These are phyloP conservation scores for Penicillium brasilianum DNA, from an alignment of 2,329 filamentous ascomycete species.

Conservation along the genomic window DNA sequence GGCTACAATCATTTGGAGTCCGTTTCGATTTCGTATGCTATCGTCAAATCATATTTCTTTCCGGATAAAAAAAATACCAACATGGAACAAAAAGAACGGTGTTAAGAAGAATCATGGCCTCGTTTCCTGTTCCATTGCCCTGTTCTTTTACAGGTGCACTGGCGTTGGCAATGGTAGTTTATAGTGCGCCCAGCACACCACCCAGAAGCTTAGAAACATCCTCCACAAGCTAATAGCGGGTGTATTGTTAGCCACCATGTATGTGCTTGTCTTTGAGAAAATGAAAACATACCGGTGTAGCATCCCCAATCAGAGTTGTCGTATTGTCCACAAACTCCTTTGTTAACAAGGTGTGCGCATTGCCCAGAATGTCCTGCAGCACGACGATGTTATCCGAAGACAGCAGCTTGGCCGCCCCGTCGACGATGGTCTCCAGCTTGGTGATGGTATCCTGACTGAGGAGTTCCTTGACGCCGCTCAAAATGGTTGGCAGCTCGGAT, in stretches of 20 bases:
- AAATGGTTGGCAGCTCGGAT: constrained; percentile 32
- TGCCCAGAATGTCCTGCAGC: constrained; percentile 34
- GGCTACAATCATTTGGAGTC: not conserved
- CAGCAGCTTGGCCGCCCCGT: constrained; percentile 31
- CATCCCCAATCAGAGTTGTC: constrained; percentile 39
- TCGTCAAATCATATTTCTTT: constrained; percentile 12
- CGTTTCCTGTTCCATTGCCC: not conserved
- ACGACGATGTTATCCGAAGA: constrained; percentile 30
- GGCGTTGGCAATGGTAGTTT: not conserved
- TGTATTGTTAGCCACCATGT: not conserved
- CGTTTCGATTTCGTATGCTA: constrained; percentile 17
- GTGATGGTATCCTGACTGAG: constrained; percentile 27
- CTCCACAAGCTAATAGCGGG: constrained; percentile 32
- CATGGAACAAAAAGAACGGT: constrained; percentile 1
- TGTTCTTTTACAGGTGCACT: not conserved
- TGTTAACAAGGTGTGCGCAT: constrained; percentile 34
- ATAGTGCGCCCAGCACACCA: constrained; percentile 32
- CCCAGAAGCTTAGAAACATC: constrained; percentile 38
- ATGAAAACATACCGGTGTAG: constrained; percentile 36
- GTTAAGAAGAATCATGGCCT: not conserved
- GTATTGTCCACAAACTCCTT: constrained; percentile 38
- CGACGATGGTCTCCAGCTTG: constrained; percentile 29
- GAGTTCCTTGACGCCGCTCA: constrained; percentile 28
- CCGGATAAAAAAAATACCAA: not conserved
- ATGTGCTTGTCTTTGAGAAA: no score